Evolutionary conservation across 805 yeast species (phyloP).

Genomic region (Ogataea pilisensis): DNA sequence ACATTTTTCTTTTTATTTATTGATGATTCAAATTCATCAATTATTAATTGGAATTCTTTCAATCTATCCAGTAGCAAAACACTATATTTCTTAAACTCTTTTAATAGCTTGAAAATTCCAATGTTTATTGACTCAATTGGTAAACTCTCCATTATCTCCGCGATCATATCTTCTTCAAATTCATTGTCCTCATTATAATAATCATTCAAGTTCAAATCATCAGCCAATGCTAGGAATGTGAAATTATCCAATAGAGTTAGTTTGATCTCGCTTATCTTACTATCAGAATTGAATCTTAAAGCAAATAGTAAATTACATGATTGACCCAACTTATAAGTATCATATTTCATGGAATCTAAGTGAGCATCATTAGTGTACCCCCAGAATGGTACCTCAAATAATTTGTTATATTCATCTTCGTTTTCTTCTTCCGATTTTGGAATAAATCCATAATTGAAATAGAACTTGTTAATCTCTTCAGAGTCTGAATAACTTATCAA

Average conservation of each 20-base stretch:
- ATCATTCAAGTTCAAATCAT: slow-evolving; percentile 21
- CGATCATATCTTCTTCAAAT: slow-evolving; percentile 11
- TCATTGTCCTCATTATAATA: slow-evolving; percentile 19
- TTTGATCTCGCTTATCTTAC: slow-evolving; percentile 16
- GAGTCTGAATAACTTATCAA: slow-evolving; percentile 42
- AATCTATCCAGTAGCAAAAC: slow-evolving; percentile 7
- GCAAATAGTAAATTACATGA: slow-evolving; percentile 39
- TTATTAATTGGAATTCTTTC: slow-evolving; percentile 10
- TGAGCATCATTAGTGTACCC: slow-evolving; percentile 21
- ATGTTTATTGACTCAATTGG: slow-evolving; percentile 12
- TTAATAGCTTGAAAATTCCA: slow-evolving; percentile 11
- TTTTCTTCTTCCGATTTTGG: slow-evolving; percentile 25
- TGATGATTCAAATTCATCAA: slow-evolving; percentile 18
- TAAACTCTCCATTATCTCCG: slow-evolving; percentile 10
- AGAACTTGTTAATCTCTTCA: slow-evolving; percentile 39
- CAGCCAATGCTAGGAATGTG: slow-evolving; percentile 30
- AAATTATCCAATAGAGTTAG: slow-evolving; percentile 31
- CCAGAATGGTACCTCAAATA: slow-evolving; percentile 35
- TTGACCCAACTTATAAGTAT: slow-evolving; percentile 32
- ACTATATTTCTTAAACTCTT: slow-evolving; percentile 12
- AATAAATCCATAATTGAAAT: slow-evolving; percentile 43
- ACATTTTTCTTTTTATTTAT: slow-evolving; percentile 16
- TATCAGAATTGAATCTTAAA: slow-evolving; percentile 19
- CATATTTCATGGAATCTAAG: slow-evolving; percentile 4
- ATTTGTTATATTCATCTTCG: slow-evolving; percentile 8